Evolutionary conservation across 169 alveolate species (phyloP).

Genomic region (Plasmodium falciparum): DNA sequence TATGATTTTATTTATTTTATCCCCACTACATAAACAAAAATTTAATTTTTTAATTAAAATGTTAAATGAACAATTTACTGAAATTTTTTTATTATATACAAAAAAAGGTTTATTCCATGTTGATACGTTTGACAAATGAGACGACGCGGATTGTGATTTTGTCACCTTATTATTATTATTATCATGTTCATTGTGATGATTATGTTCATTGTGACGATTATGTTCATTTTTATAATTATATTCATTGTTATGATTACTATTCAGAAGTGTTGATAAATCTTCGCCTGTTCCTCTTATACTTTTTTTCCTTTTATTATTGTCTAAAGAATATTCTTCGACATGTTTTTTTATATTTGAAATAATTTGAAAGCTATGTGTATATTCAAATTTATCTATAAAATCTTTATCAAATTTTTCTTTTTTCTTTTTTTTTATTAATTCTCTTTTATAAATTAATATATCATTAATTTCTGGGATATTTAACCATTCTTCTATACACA

Average conservation of each 20-base stretch:
- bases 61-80: slow-evolving; percentile 20
- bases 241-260: no score
- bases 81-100: not conserved
- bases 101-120: not conserved
- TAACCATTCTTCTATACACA: slow-evolving; percentile 40
- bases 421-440: slow-evolving; percentile 44
- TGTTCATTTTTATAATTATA: no score
- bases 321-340: slow-evolving; percentile 5
- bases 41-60: slow-evolving; percentile 3
- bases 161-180: no score
- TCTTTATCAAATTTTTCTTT: slow-evolving; percentile 67
- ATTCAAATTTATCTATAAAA: slow-evolving; percentile 59
- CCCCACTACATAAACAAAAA: slow-evolving; percentile 4
- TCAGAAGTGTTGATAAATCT: not conserved
- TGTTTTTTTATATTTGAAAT: slow-evolving; percentile 38
- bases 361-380: slow-evolving; percentile 55
- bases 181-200: no score
- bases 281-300: not conserved
- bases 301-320: not conserved
- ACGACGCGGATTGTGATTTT: no score
- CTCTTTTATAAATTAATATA: slow-evolving; percentile 38
- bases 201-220: no score
- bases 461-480: slow-evolving; percentile 51
- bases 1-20: slow-evolving; percentile 20
- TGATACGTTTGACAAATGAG: not conserved